Evolutionary conservation across 768 basidiomycete species (phyloP), one percentile per base, ranked within the genome.

Genomic region (Calocera cornea): DNA sequence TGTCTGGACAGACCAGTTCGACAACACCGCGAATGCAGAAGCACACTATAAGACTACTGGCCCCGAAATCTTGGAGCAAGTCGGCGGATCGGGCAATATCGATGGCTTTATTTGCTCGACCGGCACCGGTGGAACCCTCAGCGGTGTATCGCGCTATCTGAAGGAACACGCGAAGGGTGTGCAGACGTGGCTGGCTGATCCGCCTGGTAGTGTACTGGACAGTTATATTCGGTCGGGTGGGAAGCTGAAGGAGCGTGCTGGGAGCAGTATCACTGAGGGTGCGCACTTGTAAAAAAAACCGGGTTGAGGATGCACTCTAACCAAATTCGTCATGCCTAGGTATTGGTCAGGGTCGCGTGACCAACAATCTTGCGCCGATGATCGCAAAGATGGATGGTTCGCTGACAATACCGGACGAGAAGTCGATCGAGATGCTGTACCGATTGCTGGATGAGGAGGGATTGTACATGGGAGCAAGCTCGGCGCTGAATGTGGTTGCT

Each of bases 1-100:
- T 11, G 84, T 97, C 67, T 98, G 97, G 95, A 97, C 92, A 8
- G 84, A 99, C 79, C 97, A 99, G 77, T 98, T 99, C 74, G 95
- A 98, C 79, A 98, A 98, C 78, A 86, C 82, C 29, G 92, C 95
- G 22, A 99, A 99, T 75, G 86, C 95, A 17, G 72, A 86, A 24
- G 88, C 87, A 22, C 97, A 99, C 75, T 97, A 95, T 76, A 74
- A 80, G 41, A 85, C 92, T 2, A 99, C 95, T 2, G 97, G 95
- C 0, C 97, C 97, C 0, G 97, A 99, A 78, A 95, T 99, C 65
- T 97, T 92, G 92, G 84, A 85, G 65, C 95, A 98, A 76, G 92
- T 86, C 1, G 72, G 80, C 40, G 71, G 70, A 22, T 29, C 44
- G 44, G 92, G 91, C 1, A 79, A 82, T 16, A 68, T 97, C 1